Base-by-base conservation (phyloP, 1,139 yeast species). In the Suzukiozyma palmioleophila region DNA sequence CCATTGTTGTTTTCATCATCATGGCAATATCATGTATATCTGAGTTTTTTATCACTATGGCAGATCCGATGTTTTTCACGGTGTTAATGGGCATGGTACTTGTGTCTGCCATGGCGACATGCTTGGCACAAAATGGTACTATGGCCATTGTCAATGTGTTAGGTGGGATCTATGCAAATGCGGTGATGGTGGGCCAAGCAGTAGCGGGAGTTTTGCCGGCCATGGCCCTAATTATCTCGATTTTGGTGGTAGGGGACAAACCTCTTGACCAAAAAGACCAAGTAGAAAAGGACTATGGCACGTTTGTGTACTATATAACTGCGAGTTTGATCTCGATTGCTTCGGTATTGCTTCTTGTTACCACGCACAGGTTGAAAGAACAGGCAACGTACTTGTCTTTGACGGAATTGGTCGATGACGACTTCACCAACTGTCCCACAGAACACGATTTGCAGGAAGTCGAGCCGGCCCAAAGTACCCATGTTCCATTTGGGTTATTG, bases 111-210 rank as follows among this genome's bases (percentile, higher is more conserved):
- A 47, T 79, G 43, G 86, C 87, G 9, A 79, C 89, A 0, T 79
- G 87, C 39, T 60, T 79, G 49, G 82, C 94, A 1, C 98, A 92
- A 55, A 92, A 88, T 53, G 97, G 97, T 8, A 75, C 87, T 13
- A 80, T 89, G 81, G 95, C 97, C 2, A 72, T 87, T 26, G 94
- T 86, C 3, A 86, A 85, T 52, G 82, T 85, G 3, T 70, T 81
- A 57, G 94, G 95, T 2, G 77, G 88, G 3, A 72, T 79, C 2
- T 87, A 81, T 55, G 87, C 90, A 12, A 95, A 90, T 53, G 95
- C 86, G 0, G 85, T 85, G 3, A 86, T 92, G 85, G 89, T 89
- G 5, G 98, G 98, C 1, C 96, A 92, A 59, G 96, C 96, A 0
- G 68, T 90, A 11, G 89, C 97, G 0, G 97, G 97, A 1, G 95